Evolutionary conservation across 495 filamentous ascomycete genomes (phyloP), one percentile per base, ranked within the genome.

Genomic region (Hypoxylon intermedium): DNA sequence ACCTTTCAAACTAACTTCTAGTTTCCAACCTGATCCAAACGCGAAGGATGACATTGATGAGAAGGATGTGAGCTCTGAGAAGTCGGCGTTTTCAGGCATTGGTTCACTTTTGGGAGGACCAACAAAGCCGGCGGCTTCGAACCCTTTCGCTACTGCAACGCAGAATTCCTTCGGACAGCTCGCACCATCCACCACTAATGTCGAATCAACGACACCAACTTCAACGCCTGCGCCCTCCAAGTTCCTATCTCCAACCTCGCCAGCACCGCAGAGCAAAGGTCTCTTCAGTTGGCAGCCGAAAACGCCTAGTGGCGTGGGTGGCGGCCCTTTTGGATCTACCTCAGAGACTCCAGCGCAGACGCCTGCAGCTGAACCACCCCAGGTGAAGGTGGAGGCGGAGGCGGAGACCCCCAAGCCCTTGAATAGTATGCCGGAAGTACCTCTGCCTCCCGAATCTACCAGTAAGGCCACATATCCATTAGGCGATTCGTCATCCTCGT

Each of bases 401-500:
- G 62, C 64, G 37, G 69, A 74, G 28, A 58, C 73, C 23, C 58
- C 67, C 20, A 69, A 69, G 12, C 41, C 59, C 6, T 30, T 49
- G 37, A 41, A 41, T 33, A 36, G 18, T 41, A 53, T 71, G 38
- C 47, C 75, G 40, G 83, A 87, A 63, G 68, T 82, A 11, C 90
- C 91, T 46, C 72, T 93, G 30, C 90, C 90, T 24, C 90, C 89
- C n/a, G 88, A 92, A 57, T 71, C 88, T 37, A 89, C 87, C 16
- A 91, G 85, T 76, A 88, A 86, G 75, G 77, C 79, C 56, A 77
- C 68, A 40, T 90, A 86, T 72, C 77, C 79, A 26, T 73, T 85
- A 48, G 84, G 87, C 21, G 87, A 91, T 48, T 87, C 87, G 20
- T 89, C 89, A 5, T 80, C 81, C 51, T 89, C 88, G 5, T 80